Evolutionary conservation across 2,329 filamentous ascomycete genomes (phyloP).

Genomic region (Aspergillus ibericus): DNA sequence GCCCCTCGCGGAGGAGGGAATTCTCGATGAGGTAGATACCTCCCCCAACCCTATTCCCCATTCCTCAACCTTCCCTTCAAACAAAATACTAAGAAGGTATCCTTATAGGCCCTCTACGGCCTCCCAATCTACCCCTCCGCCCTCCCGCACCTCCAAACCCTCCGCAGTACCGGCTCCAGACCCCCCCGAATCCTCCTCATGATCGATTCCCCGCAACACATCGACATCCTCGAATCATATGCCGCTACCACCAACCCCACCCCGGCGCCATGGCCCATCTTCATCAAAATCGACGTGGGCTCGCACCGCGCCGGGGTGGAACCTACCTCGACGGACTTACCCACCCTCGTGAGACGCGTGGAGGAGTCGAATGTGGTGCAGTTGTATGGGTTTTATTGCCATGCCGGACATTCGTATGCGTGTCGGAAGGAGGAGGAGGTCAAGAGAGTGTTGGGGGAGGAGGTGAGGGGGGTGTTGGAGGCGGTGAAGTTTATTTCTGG

Average conservation of each 20-base stretch:
- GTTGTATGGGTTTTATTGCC: slow-evolving; percentile 27
- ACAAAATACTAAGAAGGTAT: not conserved
- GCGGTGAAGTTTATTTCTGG: slow-evolving; percentile 18
- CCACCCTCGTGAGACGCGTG: slow-evolving; percentile 13
- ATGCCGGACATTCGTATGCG: slow-evolving; percentile 27
- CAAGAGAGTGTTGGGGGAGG: slow-evolving; percentile 20
- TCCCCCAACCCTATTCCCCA: not conserved
- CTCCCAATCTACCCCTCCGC: slow-evolving; percentile 42
- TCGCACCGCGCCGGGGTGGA: slow-evolving; percentile 19
- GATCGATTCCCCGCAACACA: slow-evolving; percentile 30
- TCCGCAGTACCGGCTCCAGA: slow-evolving; percentile 20
- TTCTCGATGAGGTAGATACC: slow-evolving; percentile 42
- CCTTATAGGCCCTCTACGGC: slow-evolving; percentile 41
- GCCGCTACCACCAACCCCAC: not conserved
- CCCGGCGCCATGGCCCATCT: slow-evolving; percentile 22
- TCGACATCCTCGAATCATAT: slow-evolving; percentile 22
- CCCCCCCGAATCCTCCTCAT: slow-evolving; percentile 37
- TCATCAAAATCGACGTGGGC: slow-evolving; percentile 28
- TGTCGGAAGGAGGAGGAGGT: slow-evolving; percentile 26
- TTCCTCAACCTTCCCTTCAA: too few species aligned
- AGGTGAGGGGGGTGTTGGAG: slow-evolving; percentile 20
- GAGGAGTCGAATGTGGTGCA: slow-evolving; percentile 14
- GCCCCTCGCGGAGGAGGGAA: slow-evolving; percentile 41
- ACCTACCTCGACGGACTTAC: not conserved
- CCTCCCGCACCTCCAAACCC: slow-evolving; percentile 29